Conservation (phyloP, 805 yeast species). For the Nadsonia fulvescens region DNA sequence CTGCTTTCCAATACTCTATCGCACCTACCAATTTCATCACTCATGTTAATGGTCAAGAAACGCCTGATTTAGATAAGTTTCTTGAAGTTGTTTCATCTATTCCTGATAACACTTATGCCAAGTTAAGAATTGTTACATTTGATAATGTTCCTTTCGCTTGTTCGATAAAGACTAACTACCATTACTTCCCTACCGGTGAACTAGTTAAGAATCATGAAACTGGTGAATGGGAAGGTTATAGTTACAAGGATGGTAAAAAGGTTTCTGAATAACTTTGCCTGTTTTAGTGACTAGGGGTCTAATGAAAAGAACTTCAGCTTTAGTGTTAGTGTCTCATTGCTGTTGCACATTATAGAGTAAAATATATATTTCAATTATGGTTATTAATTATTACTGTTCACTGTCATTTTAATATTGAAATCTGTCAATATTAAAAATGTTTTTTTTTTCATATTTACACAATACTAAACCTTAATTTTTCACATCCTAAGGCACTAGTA, state of each 20-base stretch:
- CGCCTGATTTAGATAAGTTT: constrained; percentile 53
- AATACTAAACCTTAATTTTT: too few relatives aligned
- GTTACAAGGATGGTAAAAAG: constrained; percentile 18
- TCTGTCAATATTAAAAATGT: too few relatives aligned
- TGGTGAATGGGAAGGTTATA: constrained; percentile 37
- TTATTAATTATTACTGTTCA: too few relatives aligned
- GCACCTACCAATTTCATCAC: constrained; percentile 72
- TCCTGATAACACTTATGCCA: constrained; percentile 66
- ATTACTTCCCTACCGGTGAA: constrained; percentile 53
- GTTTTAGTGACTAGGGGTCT: too few relatives aligned
- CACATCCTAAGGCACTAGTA: too few relatives aligned
- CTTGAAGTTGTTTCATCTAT: constrained; percentile 46
- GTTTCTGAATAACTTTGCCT: constrained; percentile 2
- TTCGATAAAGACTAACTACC: constrained; percentile 72
- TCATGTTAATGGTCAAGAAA: constrained; percentile 64
- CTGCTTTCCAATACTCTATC: constrained; percentile 68
- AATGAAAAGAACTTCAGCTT: too few relatives aligned
- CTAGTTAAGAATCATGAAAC: constrained; percentile 24
- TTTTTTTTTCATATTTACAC: too few relatives aligned
- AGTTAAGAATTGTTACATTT: constrained; percentile 63
- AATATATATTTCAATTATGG: too few relatives aligned
- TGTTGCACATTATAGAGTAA: too few relatives aligned
- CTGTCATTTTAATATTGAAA: too few relatives aligned
- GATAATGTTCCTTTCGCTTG: constrained; percentile 79
- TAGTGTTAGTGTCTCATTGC: too few relatives aligned